Base-by-base conservation (phyloP, 2,329 filamentous ascomycete species). In the Chrysosphaeria jannelii region DNA sequence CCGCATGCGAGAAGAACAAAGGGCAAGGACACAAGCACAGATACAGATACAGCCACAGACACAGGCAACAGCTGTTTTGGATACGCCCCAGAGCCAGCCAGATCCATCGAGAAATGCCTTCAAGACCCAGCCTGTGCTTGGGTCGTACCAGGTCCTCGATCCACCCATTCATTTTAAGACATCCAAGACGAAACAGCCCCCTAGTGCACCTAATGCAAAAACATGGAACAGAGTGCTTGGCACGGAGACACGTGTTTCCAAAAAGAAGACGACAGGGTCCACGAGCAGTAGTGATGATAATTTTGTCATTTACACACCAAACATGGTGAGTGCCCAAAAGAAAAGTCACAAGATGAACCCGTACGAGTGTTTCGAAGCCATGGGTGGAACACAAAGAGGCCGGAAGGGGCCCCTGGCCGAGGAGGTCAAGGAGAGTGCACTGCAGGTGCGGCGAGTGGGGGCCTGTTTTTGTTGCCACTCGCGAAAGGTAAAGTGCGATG, bases 401-500 rank as follows among this genome's bases (percentile, higher is more conserved):
- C 46, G 57, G 24, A 61, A 61, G 33, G 57, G 57, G 0, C 55
- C 56, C 2, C 37, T 61, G 18, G 50, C 53, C 13, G 44, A 50
- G 22, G 48, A 52, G n/a, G 53, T 47, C 14, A 58, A 58, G 35
- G 45, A 57, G 36, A 51, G 45, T 21, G 57, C 57, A 1, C 42
- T 59, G 3, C 47, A 55, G 26, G 53, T 62, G 8, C 48, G 57
- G 10, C 46, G 54, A 15, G 37, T 46, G 4, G 56, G 57, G 5
- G 57, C 57, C 7, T 62, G 57, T 35, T 61, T 61, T 40, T 57
- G 53, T 39, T 62, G 57, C 33, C 54, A 57, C 33, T 52, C 50
- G 27, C 52, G 57, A 31, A 62, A 62, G 36, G 57, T 62, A 25
- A 54, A 51, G 35, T 61, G 57, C 30, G 53, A 58, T 35, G 48